A percentile compares a stretch with the other conserved stretches of the same genome.
phyloP scores from a whole-genome alignment of 495 filamentous ascomycete species.

The Tuber aestivum region DNA sequence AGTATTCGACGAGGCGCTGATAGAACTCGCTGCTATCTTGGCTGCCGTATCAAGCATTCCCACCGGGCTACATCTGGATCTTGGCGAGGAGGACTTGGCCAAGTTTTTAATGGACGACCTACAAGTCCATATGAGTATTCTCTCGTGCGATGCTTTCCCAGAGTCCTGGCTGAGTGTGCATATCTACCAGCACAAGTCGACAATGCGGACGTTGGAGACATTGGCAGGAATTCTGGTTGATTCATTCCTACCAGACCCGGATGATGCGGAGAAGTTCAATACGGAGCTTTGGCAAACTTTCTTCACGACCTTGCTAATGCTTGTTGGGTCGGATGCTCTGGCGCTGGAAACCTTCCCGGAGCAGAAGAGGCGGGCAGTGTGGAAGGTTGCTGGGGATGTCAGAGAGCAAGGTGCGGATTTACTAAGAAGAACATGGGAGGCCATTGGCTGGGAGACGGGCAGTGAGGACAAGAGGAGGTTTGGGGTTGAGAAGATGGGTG shows the following conservation, averaged over 20 bases:
- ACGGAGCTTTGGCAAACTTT: slow-evolving; percentile 91
- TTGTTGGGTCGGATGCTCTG: slow-evolving; percentile 79
- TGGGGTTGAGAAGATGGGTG: slow-evolving; percentile 76
- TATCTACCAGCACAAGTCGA: slow-evolving; percentile 89
- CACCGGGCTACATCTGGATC: slow-evolving; percentile 59
- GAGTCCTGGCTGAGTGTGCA: slow-evolving; percentile 84
- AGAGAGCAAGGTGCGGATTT: slow-evolving; percentile 84
- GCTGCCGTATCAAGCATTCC: slow-evolving; percentile 70
- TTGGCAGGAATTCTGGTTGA: slow-evolving; percentile 69
- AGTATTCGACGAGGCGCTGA: slow-evolving; percentile 78
- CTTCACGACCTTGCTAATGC: slow-evolving; percentile 79
- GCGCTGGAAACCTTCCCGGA: slow-evolving; percentile 95
- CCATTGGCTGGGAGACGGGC: slow-evolving; percentile 92
- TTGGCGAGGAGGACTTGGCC: slow-evolving; percentile 69
- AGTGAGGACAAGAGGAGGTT: slow-evolving; percentile 61
- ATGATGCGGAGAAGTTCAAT: slow-evolving; percentile 87
- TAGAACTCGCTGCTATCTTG: slow-evolving; percentile 82
- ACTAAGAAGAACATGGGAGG: slow-evolving; percentile 79
- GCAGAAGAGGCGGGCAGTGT: slow-evolving; percentile 89
- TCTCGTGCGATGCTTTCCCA: slow-evolving; percentile 86
- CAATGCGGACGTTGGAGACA: slow-evolving; percentile 81
- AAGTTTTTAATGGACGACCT: slow-evolving; percentile 67
- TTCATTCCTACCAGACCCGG: slow-evolving; percentile 73
- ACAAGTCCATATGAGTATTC: slow-evolving; percentile 79
- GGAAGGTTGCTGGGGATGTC: slow-evolving; percentile 98